Percentiles rank a stretch among this genome's conserved stretches.
These are phyloP conservation scores for Botrytis hyacinthi DNA, from an alignment of 2,329 filamentous ascomycete genomes.

Conservation along the genomic window DNA sequence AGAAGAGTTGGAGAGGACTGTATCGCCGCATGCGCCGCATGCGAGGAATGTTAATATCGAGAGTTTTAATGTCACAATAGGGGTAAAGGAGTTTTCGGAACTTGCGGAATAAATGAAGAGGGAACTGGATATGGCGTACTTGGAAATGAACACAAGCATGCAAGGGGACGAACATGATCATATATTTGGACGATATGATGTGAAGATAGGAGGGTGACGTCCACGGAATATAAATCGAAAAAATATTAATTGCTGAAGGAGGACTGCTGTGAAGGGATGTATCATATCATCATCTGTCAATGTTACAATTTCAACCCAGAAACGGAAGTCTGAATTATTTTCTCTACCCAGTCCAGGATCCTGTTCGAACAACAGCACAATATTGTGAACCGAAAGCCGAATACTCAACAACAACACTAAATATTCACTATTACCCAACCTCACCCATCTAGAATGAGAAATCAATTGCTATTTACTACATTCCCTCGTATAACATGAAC, in stretches of 20 bases:
- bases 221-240: not conserved
- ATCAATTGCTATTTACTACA: not conserved
- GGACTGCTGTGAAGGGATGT: not conserved
- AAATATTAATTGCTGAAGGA: not conserved
- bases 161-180: not conserved
- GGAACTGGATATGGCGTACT: conserved; percentile 1
- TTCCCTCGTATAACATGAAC: not conserved
- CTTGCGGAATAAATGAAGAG: not conserved
- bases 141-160: not conserved
- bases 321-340: no score
- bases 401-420: not conserved
- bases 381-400: not conserved
- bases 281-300: not conserved
- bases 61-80: not conserved
- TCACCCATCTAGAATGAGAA: not conserved
- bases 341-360: not conserved
- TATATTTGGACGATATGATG: not conserved
- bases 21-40: not conserved
- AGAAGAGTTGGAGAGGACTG: not conserved
- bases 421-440: not conserved
- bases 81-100: conserved; percentile 14
- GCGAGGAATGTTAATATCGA: not conserved
- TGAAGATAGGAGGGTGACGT: not conserved
- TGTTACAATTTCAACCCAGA: not conserved
- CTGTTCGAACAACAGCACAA: not conserved